These are phyloP conservation scores for Fusarium albosuccineum DNA, from an alignment of 2,329 filamentous ascomycete genomes.

Conservation along the genomic window DNA sequence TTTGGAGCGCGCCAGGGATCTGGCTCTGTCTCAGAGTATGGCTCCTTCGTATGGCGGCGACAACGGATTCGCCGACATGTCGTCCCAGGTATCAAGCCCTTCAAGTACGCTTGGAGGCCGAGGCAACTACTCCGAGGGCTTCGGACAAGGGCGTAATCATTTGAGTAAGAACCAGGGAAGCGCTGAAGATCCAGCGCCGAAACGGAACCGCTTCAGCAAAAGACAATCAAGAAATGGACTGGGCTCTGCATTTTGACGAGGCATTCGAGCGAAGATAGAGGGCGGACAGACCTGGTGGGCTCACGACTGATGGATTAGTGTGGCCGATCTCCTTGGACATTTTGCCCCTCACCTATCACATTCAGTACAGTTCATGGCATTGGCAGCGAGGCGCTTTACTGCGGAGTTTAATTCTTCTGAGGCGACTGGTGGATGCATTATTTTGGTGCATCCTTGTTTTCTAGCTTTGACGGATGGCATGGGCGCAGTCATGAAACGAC, in stretches of 20 bases:
- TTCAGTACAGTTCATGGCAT: conserved; percentile 48
- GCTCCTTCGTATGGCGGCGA: conserved; percentile 76
- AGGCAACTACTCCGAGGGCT: conserved; percentile 65
- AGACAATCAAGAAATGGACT: conserved; percentile 95
- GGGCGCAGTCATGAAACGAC: conserved; percentile 4
- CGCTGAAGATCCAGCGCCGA: conserved; percentile 64
- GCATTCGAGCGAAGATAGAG: conserved; percentile 13
- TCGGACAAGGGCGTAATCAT: conserved; percentile 67
- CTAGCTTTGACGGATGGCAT: conserved; percentile 31
- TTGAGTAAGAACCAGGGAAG: conserved; percentile 71
- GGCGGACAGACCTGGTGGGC: conserved; percentile 24
- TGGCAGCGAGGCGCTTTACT: conserved; percentile 52
- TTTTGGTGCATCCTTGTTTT: conserved; percentile 44
- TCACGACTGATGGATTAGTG: conserved; percentile 21
- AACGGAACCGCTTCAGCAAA: conserved; percentile 84
- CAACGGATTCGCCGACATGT: conserved; percentile 75
- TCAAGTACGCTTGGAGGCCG: conserved; percentile 77
- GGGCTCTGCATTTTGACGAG: conserved; percentile 80
- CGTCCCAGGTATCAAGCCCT: conserved; percentile 80
- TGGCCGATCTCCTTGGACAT: conserved; percentile 36
- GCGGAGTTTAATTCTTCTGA: conserved; percentile 46
- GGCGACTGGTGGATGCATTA: conserved; percentile 41
- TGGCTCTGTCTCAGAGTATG: conserved; percentile 81
- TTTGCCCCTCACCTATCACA: conserved; percentile 40
- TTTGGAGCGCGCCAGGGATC: conserved; percentile 86